These are phyloP conservation scores for Hericium erinaceus DNA, from an alignment of 768 basidiomycete species.

Conservation along the genomic window DNA sequence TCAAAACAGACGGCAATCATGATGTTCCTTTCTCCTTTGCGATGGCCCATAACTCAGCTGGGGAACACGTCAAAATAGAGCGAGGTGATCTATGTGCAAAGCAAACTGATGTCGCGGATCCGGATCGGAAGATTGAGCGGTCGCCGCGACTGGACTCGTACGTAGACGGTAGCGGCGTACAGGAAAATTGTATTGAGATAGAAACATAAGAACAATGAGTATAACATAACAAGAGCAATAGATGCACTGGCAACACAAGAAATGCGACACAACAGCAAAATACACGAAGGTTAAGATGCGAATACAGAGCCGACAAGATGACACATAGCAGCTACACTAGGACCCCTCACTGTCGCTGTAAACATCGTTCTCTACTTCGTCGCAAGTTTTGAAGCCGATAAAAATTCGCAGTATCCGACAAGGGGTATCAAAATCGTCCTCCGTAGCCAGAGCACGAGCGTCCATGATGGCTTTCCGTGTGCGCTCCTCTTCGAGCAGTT, in stretches of 20 bases:
- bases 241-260: background rate
- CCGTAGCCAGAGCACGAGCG: conserved; percentile 37
- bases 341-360: background rate
- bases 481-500: conserved; percentile 58
- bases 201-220: no score
- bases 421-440: conserved; percentile 41
- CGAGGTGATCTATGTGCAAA: no score
- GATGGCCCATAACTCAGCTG: no score
- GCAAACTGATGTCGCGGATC: no score
- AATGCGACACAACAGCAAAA: background rate
- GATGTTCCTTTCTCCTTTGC: no score
- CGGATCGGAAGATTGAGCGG: no score
- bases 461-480: conserved; percentile 52
- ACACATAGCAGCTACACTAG: conserved; percentile 1
- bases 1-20: no score
- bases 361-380: conserved; percentile 1
- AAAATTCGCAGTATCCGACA: conserved; percentile 54
- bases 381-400: conserved; percentile 41
- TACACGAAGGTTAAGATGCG: background rate
- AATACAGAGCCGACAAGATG: conserved; percentile 1
- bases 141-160: no score
- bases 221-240: background rate
- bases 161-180: no score
- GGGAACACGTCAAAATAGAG: no score
- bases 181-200: no score